These are phyloP conservation scores for Macrophomina tecta DNA, from an alignment of 2,329 filamentous ascomycete species.

Conservation along the genomic window DNA sequence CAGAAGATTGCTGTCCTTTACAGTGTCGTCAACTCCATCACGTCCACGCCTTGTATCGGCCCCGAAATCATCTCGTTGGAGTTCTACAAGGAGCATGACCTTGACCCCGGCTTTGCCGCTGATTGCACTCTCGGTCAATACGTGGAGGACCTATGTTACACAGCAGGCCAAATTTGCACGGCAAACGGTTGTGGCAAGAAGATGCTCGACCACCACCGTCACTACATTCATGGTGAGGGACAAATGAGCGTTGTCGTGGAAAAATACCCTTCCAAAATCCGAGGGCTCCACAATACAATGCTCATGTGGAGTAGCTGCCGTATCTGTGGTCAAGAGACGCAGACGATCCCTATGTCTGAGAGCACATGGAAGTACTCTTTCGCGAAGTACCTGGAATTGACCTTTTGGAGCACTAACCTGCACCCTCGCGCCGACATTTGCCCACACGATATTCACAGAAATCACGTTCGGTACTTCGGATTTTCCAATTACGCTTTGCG, in stretches of 20 bases:
- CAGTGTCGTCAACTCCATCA: conserved; percentile 90
- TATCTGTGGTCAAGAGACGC: conserved; percentile 86
- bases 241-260: conserved; percentile 92
- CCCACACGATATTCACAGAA: conserved; percentile 87
- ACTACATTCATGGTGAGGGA: conserved; percentile 95
- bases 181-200: conserved; percentile 85
- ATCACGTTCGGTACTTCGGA: conserved; percentile 93
- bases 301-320: conserved; percentile 99
- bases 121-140: conserved; percentile 96
- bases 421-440: conserved; percentile 78
- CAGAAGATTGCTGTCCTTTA: conserved; percentile 96
- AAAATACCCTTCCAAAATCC: conserved; percentile 69
- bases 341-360: conserved; percentile 87
- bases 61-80: conserved; percentile 88
- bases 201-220: conserved; percentile 91
- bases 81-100: conserved; percentile 90
- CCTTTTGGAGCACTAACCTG: conserved; percentile 90
- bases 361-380: conserved; percentile 98
- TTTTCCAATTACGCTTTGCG: conserved; percentile 83
- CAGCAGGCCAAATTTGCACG: conserved; percentile 77
- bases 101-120: conserved; percentile 71
- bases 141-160: conserved; percentile 84
- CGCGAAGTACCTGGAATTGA: conserved; percentile 95
- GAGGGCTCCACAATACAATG: conserved; percentile 74
- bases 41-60: conserved; percentile 90